phyloP scores from a whole-genome alignment of 2,329 filamentous ascomycete species.

The Beauveria scarabaeidicola region DNA sequence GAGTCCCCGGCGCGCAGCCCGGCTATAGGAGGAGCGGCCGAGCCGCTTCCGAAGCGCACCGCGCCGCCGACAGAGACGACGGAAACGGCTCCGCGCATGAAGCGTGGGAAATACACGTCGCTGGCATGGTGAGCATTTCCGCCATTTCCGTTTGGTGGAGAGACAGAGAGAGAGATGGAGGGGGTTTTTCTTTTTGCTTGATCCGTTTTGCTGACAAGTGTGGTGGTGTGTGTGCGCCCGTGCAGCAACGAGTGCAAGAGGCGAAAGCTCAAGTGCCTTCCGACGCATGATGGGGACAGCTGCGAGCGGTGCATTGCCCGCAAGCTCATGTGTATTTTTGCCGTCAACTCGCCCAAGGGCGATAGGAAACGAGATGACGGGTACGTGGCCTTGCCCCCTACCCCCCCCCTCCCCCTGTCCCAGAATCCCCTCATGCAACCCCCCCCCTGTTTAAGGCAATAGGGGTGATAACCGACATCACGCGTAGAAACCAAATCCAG shows the following conservation, averaged over 20 bases:
- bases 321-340: conserved; percentile 21
- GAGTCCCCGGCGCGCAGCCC: conserved; percentile 1
- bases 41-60: conserved; percentile 11
- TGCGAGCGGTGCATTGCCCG: conserved; percentile 25
- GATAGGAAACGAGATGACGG: conserved; percentile 17
- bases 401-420: not conserved
- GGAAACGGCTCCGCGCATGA: conserved; percentile 14
- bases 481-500: conserved; percentile 12
- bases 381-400: conserved; percentile 7
- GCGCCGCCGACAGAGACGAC: not conserved
- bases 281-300: conserved; percentile 15
- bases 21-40: not conserved
- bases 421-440: not conserved
- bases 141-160: not conserved
- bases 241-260: conserved; percentile 31
- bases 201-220: not conserved
- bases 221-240: not conserved
- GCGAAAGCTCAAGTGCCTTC: conserved; percentile 32
- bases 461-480: not conserved
- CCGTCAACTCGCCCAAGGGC: conserved; percentile 15
- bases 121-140: conserved; percentile 25
- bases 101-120: conserved; percentile 30
- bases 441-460: not conserved
- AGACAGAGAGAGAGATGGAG: not conserved
- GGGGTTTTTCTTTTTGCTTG: not conserved